Conservation (phyloP, 139 green algal genomes). For the Medakamo hakoo region DNA sequence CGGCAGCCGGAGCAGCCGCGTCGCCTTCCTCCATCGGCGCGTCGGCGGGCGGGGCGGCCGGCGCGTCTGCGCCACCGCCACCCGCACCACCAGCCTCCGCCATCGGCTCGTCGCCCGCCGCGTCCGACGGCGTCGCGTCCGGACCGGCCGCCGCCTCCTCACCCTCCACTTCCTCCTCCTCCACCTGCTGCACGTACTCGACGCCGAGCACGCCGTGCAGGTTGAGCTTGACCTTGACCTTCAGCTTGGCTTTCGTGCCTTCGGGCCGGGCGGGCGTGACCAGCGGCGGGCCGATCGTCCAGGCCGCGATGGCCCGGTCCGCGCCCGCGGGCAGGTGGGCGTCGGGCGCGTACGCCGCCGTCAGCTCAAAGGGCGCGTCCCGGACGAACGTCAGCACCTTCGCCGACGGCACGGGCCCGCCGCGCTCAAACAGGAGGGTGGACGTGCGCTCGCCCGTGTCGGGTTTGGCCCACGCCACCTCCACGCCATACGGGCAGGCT, state of each 20-base stretch:
- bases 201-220: slow-evolving; percentile 72
- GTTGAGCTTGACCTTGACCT: slow-evolving; percentile 73
- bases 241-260: slow-evolving; percentile 65
- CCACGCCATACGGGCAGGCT: slow-evolving; percentile 58
- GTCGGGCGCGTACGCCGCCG: slow-evolving; percentile 49
- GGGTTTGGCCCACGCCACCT: slow-evolving; percentile 79
- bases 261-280: background rate
- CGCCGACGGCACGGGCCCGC: slow-evolving; percentile 52
- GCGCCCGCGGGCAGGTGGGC: slow-evolving; percentile 31
- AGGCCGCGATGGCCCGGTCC: slow-evolving; percentile 16
- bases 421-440: slow-evolving; percentile 49
- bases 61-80: slow-evolving; percentile 13
- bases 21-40: slow-evolving; percentile 32
- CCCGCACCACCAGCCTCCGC: slow-evolving; percentile 10
- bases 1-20: slow-evolving; percentile 5
- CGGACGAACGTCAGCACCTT: slow-evolving; percentile 90
- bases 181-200: slow-evolving; percentile 56
- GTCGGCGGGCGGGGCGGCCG: slow-evolving; percentile 1
- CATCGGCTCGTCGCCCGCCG: slow-evolving; percentile 12
- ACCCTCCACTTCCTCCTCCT: slow-evolving; percentile 65
- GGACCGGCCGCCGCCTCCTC: slow-evolving; percentile 18
- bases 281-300: background rate
- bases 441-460: slow-evolving; percentile 38
- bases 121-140: slow-evolving; percentile 2
- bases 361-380: slow-evolving; percentile 39